Conservation (phyloP, 768 basidiomycete genomes). For the Cubamyces sp. region DNA sequence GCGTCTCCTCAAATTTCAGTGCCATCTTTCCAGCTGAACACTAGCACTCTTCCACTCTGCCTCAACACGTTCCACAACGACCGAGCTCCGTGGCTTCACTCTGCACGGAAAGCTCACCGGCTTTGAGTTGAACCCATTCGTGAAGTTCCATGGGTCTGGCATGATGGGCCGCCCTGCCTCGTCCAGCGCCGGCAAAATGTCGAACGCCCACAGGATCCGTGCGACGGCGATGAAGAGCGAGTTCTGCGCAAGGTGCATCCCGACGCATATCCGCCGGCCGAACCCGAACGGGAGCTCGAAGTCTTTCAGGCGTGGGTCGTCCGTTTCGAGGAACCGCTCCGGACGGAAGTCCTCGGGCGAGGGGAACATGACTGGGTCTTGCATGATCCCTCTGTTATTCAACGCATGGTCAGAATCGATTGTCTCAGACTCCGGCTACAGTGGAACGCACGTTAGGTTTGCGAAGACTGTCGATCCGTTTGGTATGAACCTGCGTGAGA, state of each 20-base stretch:
- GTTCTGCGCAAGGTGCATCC: slow-evolving; percentile 31
- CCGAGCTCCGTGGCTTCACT: slow-evolving; percentile 12
- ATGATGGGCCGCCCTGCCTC: slow-evolving; percentile 30
- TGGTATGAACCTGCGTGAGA: slow-evolving; percentile 34
- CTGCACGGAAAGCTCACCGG: slow-evolving; percentile 23
- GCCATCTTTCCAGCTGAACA: slow-evolving; percentile 19
- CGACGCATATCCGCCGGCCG: slow-evolving; percentile 55
- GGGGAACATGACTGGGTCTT: slow-evolving; percentile 35
- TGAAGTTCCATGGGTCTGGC: slow-evolving; percentile 25
- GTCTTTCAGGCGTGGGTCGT: slow-evolving; percentile 22
- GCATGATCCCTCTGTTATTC: slow-evolving; percentile 33
- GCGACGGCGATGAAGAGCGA: slow-evolving; percentile 31
- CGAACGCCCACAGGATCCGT: slow-evolving; percentile 29
- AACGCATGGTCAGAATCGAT: not conserved
- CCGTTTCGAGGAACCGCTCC: slow-evolving; percentile 29
- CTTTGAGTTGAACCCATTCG: slow-evolving; percentile 27
- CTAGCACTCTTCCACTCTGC: slow-evolving; percentile 18
- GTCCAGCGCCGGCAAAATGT: slow-evolving; percentile 25
- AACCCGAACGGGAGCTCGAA: slow-evolving; percentile 66
- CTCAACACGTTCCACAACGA: slow-evolving; percentile 4
- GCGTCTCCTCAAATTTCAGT: too few species aligned
- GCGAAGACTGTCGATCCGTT: slow-evolving; percentile 34
- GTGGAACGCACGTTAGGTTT: slow-evolving; percentile 28
- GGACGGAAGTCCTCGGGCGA: slow-evolving; percentile 30
- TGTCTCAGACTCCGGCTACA: not conserved